Evolutionary conservation across 148 eudicot species (phyloP), one percentile per base, ranked within the genome.

Genomic region (Bassia scoparia): DNA sequence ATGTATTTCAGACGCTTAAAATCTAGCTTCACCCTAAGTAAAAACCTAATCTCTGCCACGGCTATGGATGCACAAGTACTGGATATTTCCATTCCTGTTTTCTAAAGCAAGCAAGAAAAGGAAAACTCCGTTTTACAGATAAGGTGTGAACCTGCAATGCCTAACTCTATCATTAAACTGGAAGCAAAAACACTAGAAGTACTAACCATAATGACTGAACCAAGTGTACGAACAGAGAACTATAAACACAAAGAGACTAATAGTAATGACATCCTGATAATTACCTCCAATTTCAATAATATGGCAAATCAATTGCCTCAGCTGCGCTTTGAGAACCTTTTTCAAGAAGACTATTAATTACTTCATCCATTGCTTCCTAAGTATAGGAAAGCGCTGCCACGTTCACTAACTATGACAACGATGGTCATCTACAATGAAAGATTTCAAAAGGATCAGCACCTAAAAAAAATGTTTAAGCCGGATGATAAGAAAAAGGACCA

Each of bases 281-380:
- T 66, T 88, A 95, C 99, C 99, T 92, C 96, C 97, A 92, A n/a
- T 84, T 67, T 88, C 89, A 71, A 88, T 81, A 33, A 86, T 78
- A 82, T 84, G 82, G 23, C 74, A 79, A 68, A 86, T 86, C 87
- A 88, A n/a, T 88, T 80, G 78, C 83, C 77, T 88, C 83, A 1
- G 91, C 84, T 52, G 91, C n/a, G 91, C 56, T n/a, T 82, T 74
- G 69, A 86, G 81, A 37, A 87, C 87, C 33, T 86, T 86, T 69
- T 79, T 78, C 82, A 88, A 49, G 70, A 88, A 88, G 74, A n/a
- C 74, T 80, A 37, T 82, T 80, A 60, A 86, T 76, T 54, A 84
- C 87, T 73, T 86, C 89, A 59, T 82, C 87, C 84, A 88, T 79
- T 41, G 81, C 81, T 74, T 82, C 79, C 87, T 74, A 26, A 88